A percentile compares a stretch with the other conserved stretches of the same genome.
Evolutionary conservation across 2,329 filamentous ascomycete genomes (phyloP).

Genomic region (Cladosporium sphaerospermum): DNA sequence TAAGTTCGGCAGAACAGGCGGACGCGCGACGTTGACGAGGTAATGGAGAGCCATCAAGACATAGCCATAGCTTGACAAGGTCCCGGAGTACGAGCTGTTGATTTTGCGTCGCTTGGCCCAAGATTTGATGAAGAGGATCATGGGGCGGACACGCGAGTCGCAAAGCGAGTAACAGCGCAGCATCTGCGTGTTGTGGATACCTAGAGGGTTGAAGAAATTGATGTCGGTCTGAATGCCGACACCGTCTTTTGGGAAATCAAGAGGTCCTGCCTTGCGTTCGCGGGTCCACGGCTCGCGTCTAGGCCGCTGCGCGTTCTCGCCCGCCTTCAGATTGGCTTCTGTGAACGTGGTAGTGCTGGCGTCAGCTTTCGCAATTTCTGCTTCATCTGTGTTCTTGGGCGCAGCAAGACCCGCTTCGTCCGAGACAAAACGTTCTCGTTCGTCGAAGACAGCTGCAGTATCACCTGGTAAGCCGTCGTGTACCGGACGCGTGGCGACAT

Average conservation of each 20-base stretch:
- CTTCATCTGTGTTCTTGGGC: neutral
- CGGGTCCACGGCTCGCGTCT: slow-evolving; percentile 34
- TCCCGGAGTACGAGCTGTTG: slow-evolving; percentile 80
- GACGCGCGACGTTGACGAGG: slow-evolving; percentile 71
- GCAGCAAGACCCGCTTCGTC: neutral
- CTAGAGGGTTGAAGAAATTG: slow-evolving; percentile 81
- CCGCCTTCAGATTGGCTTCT: neutral
- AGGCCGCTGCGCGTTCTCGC: neutral
- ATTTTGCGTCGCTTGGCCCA: slow-evolving; percentile 84
- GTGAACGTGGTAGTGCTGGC: slow-evolving; percentile 2
- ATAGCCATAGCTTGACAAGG: slow-evolving; percentile 83
- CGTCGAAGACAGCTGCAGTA: neutral
- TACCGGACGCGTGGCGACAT: neutral
- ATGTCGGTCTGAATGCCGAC: slow-evolving; percentile 86
- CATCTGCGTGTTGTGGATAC: slow-evolving; percentile 75
- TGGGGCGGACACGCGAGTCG: slow-evolving; percentile 67
- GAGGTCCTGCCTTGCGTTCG: slow-evolving; percentile 43
- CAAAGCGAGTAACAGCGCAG: slow-evolving; percentile 77
- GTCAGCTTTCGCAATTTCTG: neutral
- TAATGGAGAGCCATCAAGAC: slow-evolving; percentile 91
- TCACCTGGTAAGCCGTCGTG: neutral
- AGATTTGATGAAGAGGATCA: slow-evolving; percentile 82
- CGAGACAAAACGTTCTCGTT: neutral
- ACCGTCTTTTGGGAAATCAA: slow-evolving; percentile 72
- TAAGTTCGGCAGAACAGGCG: slow-evolving; percentile 79